These are phyloP conservation scores for Puccinia polysora DNA, from an alignment of 1,284 basidiomycete species.

Conservation along the genomic window DNA sequence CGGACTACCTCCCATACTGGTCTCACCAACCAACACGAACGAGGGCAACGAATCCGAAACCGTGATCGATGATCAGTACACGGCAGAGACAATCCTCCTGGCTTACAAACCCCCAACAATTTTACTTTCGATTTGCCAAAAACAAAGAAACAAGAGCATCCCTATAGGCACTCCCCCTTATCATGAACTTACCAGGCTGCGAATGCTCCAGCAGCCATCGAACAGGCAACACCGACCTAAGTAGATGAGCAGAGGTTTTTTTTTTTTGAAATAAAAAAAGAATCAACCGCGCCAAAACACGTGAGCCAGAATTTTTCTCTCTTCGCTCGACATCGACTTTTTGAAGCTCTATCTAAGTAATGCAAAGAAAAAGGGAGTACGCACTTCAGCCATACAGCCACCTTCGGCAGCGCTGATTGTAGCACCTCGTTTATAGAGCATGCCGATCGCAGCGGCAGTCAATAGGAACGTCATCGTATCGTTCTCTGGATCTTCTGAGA, in stretches of 20 bases:
- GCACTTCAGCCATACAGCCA: constrained; percentile 53
- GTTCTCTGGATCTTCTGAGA: constrained; percentile 80
- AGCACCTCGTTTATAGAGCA: constrained; percentile 95
- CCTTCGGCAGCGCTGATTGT: constrained; percentile 95
- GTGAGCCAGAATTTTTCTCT: too few relatives aligned
- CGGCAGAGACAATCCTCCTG: too few relatives aligned
- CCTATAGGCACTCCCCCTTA: too few relatives aligned
- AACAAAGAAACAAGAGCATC: not conserved
- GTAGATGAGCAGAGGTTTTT: too few relatives aligned
- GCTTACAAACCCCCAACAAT: constrained; percentile 64
- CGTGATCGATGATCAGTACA: too few relatives aligned
- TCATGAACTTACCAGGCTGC: constrained; percentile 82
- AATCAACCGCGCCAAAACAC: too few relatives aligned
- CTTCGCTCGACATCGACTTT: too few relatives aligned
- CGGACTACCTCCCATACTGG: constrained; percentile 52
- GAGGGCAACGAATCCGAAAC: too few relatives aligned
- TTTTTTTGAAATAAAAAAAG: too few relatives aligned
- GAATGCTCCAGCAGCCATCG: constrained; percentile 87
- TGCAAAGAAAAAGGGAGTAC: not conserved
- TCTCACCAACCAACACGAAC: too few relatives aligned
- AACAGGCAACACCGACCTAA: constrained; percentile 65
- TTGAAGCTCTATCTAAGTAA: too few relatives aligned
- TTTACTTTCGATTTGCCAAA: constrained; percentile 55
- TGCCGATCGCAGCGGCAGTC: constrained; percentile 79
- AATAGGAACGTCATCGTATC: constrained; percentile 78